Base-by-base conservation (phyloP, 768 basidiomycete genomes). In the Solioccasus polychromus region DNA sequence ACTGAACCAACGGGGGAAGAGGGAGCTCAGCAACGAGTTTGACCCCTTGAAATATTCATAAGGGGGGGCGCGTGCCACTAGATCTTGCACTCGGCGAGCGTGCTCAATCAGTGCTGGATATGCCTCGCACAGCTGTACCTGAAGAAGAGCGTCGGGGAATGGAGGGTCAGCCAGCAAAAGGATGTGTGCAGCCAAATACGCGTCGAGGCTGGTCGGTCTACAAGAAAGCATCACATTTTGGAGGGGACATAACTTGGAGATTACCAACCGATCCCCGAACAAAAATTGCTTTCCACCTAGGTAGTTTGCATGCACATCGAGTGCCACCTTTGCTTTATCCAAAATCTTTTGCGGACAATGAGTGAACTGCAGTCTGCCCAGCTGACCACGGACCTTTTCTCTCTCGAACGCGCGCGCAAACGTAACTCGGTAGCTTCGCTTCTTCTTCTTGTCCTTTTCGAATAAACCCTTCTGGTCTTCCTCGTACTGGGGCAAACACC, bases 101-200 rank as follows among this genome's bases (percentile, higher is more conserved):
- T 88, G 85, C 7, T 73, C 62, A 11, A 76, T 65, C 32, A 91
- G 71, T 8, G 68, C 59, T 1, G 84, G 76, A 58, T 82, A 88
- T 4, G 76, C 73, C 6, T 77, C 75, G 2, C 56, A 57, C 8
- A 89, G 59, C 3, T 85, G 71, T 49, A 71, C 69, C 56, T 76
- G 71, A 8, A 91, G 50, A 14, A 80, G 60, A 3, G 78, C 65
- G 52, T 88, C 80, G 1, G 85, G 81, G 45, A 82, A 83, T 29
- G 79, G 75, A 5, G 82, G 76, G 35, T 75, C 64, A 4, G 73
- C 49, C 4, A 90, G 66, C 25, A 88, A 69, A 25, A 88, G 71
- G 22, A 84, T 68, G 50, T 88, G 84, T 6, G 87, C 77, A 15
- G 88, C 84, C 17, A 90, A 66, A 29, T 79, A 59, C 19, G 85